A percentile compares a stretch with the other conserved stretches of the same genome.
phyloP scores from a whole-genome alignment of 73 alveolate species.

The Paramecium octaurelia region DNA sequence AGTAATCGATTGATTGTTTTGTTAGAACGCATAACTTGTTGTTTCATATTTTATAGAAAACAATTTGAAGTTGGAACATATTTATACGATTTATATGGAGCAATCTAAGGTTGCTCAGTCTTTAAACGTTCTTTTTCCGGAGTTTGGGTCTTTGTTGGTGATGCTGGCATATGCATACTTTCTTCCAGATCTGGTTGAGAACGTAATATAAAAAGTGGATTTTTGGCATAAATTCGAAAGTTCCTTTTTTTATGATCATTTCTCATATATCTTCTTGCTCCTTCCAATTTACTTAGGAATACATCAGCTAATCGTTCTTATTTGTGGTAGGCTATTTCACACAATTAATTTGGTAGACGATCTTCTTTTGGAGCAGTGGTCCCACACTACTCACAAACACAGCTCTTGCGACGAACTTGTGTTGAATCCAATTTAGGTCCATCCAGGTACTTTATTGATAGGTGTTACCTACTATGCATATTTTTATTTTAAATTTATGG shows the following conservation, averaged over 20 bases:
- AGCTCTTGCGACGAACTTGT: slow-evolving; percentile 3
- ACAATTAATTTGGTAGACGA: background rate
- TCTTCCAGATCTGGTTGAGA: background rate
- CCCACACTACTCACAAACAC: slow-evolving; percentile 30
- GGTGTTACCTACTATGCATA: background rate
- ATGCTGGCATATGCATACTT: background rate
- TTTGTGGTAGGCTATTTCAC: slow-evolving; percentile 30
- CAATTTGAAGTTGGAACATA: background rate
- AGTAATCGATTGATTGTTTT: background rate
- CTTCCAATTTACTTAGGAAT: background rate
- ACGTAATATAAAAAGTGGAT: background rate
- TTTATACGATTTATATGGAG: background rate
- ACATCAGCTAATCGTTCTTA: background rate
- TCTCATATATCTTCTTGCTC: background rate
- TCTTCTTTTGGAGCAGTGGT: background rate
- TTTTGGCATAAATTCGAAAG: background rate
- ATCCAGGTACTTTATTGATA: background rate
- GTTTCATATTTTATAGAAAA: background rate
- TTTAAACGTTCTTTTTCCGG: background rate
- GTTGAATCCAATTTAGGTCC: background rate
- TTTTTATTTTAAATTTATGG: background rate
- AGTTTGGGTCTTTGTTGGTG: background rate
- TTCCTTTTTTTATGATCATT: background rate
- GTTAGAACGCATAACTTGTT: background rate
- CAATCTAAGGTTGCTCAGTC: background rate